phyloP scores from a whole-genome alignment of 768 basidiomycete species.

The Mycena epipterygia region DNA sequence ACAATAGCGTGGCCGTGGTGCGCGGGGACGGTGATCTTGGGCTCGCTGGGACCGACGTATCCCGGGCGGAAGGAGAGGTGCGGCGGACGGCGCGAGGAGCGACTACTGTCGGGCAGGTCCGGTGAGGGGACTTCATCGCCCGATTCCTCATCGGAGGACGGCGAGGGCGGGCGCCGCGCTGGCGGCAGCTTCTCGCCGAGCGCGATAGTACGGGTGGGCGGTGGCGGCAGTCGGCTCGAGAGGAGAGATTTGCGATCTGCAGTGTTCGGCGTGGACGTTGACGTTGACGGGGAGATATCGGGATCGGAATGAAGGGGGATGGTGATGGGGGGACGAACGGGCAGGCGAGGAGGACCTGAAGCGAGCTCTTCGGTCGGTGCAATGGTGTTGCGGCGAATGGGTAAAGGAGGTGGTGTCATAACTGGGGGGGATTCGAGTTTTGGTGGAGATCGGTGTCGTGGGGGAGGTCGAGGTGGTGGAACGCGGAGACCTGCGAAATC shows the following conservation, averaged over 20 bases:
- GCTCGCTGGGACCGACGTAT: constrained; percentile 50
- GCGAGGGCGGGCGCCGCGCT: constrained; percentile 59
- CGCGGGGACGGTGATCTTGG: constrained; percentile 70
- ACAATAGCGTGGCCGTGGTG: constrained; percentile 68
- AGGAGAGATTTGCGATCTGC: constrained; percentile 58
- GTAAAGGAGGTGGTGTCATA: constrained; percentile 59
- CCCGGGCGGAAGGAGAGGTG: constrained; percentile 55
- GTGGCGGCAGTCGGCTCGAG: constrained; percentile 68
- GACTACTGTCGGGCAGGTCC: constrained; percentile 75
- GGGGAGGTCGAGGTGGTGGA: constrained; percentile 53
- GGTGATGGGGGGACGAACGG: constrained; percentile 43
- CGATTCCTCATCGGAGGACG: constrained; percentile 67
- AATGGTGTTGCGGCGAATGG: constrained; percentile 54
- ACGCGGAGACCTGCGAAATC: constrained; percentile 42
- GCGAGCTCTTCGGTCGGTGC: constrained; percentile 36
- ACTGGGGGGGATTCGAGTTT: constrained; percentile 39
- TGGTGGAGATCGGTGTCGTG: constrained; percentile 46
- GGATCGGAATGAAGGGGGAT: constrained; percentile 33
- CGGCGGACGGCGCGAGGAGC: constrained; percentile 71
- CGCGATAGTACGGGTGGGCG: constrained; percentile 81
- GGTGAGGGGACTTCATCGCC: constrained; percentile 63
- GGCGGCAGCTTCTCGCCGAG: constrained; percentile 80
- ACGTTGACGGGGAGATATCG: constrained; percentile 36
- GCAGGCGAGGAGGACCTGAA: constrained; percentile 40
- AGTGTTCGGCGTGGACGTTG: constrained; percentile 33